Conservation (phyloP, 257 asterid genomes). For the Solanum sejunctum region DNA sequence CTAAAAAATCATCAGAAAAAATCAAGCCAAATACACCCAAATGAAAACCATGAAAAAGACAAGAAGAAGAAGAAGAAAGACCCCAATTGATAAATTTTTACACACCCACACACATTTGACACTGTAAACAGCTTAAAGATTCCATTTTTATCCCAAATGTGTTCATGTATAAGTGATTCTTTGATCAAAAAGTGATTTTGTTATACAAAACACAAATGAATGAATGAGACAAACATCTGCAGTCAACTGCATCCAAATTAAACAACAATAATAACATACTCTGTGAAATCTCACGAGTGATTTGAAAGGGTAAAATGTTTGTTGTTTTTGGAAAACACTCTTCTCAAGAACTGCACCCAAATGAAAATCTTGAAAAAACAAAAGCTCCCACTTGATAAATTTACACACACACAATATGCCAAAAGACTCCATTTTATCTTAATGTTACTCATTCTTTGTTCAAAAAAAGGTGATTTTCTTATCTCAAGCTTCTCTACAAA, state of each 20-base stretch:
- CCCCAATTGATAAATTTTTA: neutral
- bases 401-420: neutral
- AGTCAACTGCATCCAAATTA: neutral
- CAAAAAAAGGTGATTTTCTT: neutral
- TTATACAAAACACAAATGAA: neutral
- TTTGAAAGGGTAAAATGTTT: too few species aligned
- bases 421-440: neutral
- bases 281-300: too few species aligned
- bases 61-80: neutral
- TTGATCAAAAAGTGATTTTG: neutral
- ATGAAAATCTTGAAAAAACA: neutral
- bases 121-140: neutral
- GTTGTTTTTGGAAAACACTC: too few species aligned
- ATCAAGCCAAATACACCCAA: neutral
- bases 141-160: neutral
- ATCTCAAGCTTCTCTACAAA: neutral
- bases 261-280: too few species aligned
- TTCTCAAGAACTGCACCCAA: neutral
- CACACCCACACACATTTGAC: neutral
- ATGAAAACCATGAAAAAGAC: neutral
- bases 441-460: neutral
- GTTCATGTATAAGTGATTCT: neutral
- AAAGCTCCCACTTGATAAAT: neutral
- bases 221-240: neutral
- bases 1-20: rapidly evolving